A percentile compares a stretch with the other conserved stretches of the same genome.
Evolutionary conservation across 2,329 filamentous ascomycete species (phyloP).

Genomic region (Trichoderma koningii): DNA sequence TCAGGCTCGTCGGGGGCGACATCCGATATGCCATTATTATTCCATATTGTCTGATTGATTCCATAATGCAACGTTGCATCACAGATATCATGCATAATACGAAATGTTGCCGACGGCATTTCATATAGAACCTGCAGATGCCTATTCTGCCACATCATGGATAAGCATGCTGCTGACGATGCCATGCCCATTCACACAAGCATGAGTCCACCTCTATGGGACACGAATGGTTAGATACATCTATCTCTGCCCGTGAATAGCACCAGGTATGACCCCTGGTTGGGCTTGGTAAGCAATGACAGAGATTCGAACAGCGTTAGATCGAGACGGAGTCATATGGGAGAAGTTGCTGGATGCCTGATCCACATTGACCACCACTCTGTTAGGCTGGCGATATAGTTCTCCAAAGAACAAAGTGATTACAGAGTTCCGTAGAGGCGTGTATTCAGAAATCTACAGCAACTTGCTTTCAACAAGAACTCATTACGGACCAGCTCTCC

Average conservation of each 20-base stretch:
- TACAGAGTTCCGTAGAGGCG: too few relatives aligned
- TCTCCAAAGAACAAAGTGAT: neutral
- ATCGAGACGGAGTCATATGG: neutral
- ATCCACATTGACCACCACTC: neutral
- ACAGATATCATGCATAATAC: neutral
- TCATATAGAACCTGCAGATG: neutral
- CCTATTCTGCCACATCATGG: neutral
- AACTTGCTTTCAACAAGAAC: too few relatives aligned
- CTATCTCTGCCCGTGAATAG: too few relatives aligned
- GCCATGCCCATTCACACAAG: neutral
- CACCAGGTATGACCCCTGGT: too few relatives aligned
- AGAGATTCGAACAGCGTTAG: neutral
- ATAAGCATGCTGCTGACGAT: neutral
- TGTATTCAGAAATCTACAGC: neutral
- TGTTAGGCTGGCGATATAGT: neutral
- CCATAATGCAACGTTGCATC: neutral
- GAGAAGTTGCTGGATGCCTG: neutral
- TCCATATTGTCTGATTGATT: neutral
- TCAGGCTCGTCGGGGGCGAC: neutral
- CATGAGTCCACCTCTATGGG: too few relatives aligned
- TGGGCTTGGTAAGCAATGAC: slow-evolving; percentile 11
- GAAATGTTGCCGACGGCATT: neutral
- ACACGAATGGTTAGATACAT: neutral
- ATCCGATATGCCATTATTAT: neutral
- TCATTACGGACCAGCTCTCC: too few relatives aligned